A percentile compares a stretch with the other conserved stretches of the same genome.
Conservation (phyloP, 2,329 filamentous ascomycete species). For the Fusarium brachygibbosum region DNA sequence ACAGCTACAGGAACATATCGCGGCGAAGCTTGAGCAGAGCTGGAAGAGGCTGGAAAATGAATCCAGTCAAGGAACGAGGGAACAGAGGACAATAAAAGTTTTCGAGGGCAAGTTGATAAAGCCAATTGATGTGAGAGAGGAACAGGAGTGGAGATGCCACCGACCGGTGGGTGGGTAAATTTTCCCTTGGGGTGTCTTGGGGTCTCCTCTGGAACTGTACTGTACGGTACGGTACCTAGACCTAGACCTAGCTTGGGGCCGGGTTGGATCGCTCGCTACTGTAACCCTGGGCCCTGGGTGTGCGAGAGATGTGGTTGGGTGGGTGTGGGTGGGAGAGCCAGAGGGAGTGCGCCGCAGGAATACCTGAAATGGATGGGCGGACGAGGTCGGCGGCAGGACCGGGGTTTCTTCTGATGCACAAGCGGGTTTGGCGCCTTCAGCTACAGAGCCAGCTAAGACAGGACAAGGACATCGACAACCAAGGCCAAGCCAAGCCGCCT, state of each 20-base stretch:
- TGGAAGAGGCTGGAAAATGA: conserved; percentile 47
- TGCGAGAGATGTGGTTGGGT: conserved; percentile 31
- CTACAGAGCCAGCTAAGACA: conserved; percentile 45
- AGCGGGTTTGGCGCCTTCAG: conserved; percentile 54
- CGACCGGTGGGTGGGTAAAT: conserved; percentile 47
- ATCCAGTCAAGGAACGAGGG: conserved; percentile 32
- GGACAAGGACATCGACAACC: conserved; percentile 41
- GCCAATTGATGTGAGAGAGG: conserved; percentile 50
- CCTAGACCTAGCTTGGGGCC: conserved; percentile 37
- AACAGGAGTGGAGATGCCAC: conserved; percentile 49
- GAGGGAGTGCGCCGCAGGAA: conserved; percentile 43
- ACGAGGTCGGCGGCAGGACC: conserved; percentile 49
- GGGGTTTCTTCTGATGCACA: conserved; percentile 48
- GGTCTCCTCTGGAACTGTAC: conserved; percentile 41
- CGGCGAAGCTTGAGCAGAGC: conserved; percentile 44
- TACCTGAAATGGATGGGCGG: conserved; percentile 46
- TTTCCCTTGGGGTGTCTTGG: conserved; percentile 49
- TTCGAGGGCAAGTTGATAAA: conserved; percentile 50
- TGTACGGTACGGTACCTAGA: no score
- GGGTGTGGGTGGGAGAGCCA: conserved; percentile 13
- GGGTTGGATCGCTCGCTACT: conserved; percentile 45
- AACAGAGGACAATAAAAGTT: conserved; percentile 50
- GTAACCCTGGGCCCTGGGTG: conserved; percentile 32
- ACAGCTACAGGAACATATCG: conserved; percentile 49
- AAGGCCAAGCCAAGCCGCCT: conserved; percentile 46